Conservation (phyloP, 1,284 basidiomycete genomes). For the Thelephora terrestris region DNA sequence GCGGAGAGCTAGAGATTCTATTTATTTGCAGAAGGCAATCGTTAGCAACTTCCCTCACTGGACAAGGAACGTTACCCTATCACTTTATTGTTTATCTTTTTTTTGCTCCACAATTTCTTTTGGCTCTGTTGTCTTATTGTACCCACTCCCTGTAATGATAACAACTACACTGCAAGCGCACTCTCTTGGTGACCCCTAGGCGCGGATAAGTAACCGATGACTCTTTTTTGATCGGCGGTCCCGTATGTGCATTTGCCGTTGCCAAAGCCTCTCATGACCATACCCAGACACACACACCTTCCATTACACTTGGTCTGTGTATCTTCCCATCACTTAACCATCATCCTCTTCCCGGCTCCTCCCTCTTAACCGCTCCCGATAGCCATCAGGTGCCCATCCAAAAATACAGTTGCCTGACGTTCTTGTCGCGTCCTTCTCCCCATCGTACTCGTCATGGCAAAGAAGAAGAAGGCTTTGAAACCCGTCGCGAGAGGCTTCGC, state of each 20-base stretch:
- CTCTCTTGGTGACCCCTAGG: not conserved
- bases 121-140: conserved; percentile 3
- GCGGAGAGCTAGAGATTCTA: not conserved
- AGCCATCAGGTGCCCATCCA: too few species aligned
- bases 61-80: not conserved
- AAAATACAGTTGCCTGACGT: not conserved
- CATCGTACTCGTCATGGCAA: conserved; percentile 65
- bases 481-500: conserved; percentile 72
- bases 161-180: not conserved
- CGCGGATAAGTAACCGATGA: too few species aligned
- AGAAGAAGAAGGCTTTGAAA: conserved; percentile 79
- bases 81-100: not conserved
- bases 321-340: not conserved
- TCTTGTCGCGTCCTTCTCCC: conserved; percentile 6
- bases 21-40: conserved; percentile 8
- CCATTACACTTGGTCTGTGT: not conserved
- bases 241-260: too few species aligned
- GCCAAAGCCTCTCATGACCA: not conserved
- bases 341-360: too few species aligned
- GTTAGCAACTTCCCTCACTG: not conserved
- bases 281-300: not conserved
- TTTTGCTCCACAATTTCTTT: not conserved
- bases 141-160: conserved; percentile 1
- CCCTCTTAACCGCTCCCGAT: too few species aligned
- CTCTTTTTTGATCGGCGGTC: too few species aligned